Percentiles rank a stretch among this genome's conserved stretches.
These are phyloP conservation scores for Nicotiana paniculata DNA, from an alignment of 257 asterid species.

Conservation along the genomic window DNA sequence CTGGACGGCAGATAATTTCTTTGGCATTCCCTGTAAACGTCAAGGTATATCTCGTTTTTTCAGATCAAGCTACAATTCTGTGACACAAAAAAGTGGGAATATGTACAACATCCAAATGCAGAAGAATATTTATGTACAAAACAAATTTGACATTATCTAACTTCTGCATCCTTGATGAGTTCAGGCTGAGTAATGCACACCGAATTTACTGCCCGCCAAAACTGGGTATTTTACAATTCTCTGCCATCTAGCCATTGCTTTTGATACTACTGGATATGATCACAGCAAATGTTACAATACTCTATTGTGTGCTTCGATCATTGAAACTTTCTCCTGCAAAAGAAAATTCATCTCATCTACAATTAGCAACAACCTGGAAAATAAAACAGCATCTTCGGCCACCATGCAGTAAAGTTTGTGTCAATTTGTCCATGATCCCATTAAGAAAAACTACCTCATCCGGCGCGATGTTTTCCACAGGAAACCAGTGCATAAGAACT, in stretches of 20 bases:
- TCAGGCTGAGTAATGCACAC: constrained; percentile 2
- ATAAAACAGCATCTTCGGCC: not conserved
- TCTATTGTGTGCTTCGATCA: constrained; percentile 42
- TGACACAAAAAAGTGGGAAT: not conserved
- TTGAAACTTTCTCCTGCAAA: constrained; percentile 65
- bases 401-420: not conserved
- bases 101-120: constrained; percentile 1
- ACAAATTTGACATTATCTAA: not conserved
- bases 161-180: not conserved
- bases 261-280: not conserved
- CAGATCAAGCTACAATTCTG: not conserved
- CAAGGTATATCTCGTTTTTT: not conserved
- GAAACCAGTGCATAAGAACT: constrained; percentile 82
- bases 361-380: not conserved
- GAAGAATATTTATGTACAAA: not conserved
- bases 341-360: not conserved
- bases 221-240: constrained; percentile 10
- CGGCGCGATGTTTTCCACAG: constrained; percentile 45
- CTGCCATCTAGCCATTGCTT: constrained; percentile 1
- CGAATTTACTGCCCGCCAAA: constrained; percentile 13
- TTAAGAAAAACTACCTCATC: constrained; percentile 44
- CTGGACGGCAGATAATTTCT: not conserved
- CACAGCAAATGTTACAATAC: constrained; percentile 8
- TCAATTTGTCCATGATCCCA: not conserved
- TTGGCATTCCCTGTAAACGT: not conserved